Evolutionary conservation across 495 filamentous ascomycete genomes (phyloP), one percentile per base, ranked within the genome.

Genomic region (Penicillium cinerascens): DNA sequence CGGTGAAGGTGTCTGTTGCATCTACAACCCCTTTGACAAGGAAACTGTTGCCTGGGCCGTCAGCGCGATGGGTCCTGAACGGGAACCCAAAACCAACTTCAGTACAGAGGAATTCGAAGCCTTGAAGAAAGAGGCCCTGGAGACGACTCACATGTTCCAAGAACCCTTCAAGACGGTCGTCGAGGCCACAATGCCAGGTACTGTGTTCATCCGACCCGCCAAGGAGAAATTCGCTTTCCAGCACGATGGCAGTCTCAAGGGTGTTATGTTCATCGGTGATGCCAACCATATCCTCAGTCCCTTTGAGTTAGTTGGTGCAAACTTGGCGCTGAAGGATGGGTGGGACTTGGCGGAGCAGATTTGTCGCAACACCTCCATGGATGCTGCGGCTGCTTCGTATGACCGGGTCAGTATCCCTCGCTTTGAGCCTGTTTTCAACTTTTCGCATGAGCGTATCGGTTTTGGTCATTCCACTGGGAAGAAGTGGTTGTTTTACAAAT

Each of bases 291-390:
- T 55, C 7, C 46, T 55, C 23, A 55, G 41, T 17, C 35, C 52
- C 0, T 55, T 49, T 35, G 52, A 55, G 18, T 35, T 44, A 3
- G 21, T 55, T 5, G 52, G 52, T 0, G 52, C 52, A 13, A 55
- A 55, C 25, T 9, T 49, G 16, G 52, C 46, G 16, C 46, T 55
- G 15, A 49, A 49, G 21, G 45, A 55, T 21, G 52, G 52, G 1
- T 55, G 46, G 52, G 52, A 55, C 18, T 16, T 55, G 23, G 45
- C 52, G 6, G 46, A 55, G 35, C 52, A 55, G 46, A 40, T 55
- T 27, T 55, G 45, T 45, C 17, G 41, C 7, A 55, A 40, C 23
- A 25, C 20, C 11, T 49, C 52, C 7, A 13, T 55, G 18, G 40
- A 45, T 35, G 22, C 22, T 8, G 29, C 40, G 11, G 22, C n/a